Percentiles rank a stretch among this genome's conserved stretches.
These are phyloP conservation scores for Saposhnikovia divaricata DNA, from an alignment of 129 eudicot species.

Conservation along the genomic window DNA sequence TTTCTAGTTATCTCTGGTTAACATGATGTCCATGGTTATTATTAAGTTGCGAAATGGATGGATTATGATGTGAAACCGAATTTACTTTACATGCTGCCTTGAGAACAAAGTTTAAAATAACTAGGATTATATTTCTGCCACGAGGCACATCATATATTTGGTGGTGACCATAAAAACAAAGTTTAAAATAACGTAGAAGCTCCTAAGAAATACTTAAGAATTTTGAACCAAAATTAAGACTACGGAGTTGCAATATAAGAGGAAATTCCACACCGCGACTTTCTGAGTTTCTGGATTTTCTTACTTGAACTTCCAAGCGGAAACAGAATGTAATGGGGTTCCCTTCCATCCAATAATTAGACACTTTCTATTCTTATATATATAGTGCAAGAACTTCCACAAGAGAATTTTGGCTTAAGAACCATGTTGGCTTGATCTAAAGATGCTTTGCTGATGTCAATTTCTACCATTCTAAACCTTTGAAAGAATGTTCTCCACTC, in stretches of 20 bases:
- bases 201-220: neutral
- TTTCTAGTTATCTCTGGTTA: neutral
- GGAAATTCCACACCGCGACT: neutral
- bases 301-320: slow-evolving; percentile 51
- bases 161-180: neutral
- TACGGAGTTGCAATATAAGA: neutral
- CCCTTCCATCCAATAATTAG: slow-evolving; percentile 66
- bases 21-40: neutral
- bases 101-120: neutral
- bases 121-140: neutral
- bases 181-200: neutral
- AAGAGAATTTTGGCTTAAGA: slow-evolving; percentile 26
- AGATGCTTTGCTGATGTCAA: slow-evolving; percentile 45
- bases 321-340: slow-evolving; percentile 57
- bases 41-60: too few species aligned
- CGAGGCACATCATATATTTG: neutral
- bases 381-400: slow-evolving; percentile 37
- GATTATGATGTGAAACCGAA: neutral
- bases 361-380: slow-evolving; percentile 42
- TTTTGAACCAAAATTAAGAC: neutral
- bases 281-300: neutral
- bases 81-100: neutral
- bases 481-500: slow-evolving; percentile 54
- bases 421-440: slow-evolving; percentile 49
- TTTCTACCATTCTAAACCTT: slow-evolving; percentile 53